Conservation (phyloP, 31 red algal genomes). For the Pterothamnion heteromorphum region DNA sequence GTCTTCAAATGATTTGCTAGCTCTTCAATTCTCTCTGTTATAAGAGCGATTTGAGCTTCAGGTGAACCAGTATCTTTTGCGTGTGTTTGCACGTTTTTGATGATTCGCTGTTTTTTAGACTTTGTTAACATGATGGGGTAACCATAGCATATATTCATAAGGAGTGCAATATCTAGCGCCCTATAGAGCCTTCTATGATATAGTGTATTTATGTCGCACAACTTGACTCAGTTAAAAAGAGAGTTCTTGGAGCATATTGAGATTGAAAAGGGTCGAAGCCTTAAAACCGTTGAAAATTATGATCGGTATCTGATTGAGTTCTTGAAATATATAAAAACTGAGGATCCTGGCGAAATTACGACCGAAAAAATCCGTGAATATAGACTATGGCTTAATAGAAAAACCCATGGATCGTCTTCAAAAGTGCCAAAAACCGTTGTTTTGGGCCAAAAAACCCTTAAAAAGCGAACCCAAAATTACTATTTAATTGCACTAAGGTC, state of each 20-base stretch:
- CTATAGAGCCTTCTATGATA: too few relatives aligned
- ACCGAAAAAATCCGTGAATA: background rate
- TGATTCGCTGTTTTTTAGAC: too few relatives aligned
- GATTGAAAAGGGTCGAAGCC: background rate
- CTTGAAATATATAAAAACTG: background rate
- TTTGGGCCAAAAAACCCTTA: background rate
- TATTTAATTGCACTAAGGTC: background rate
- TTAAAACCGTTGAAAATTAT: background rate
- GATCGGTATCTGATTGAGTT: background rate
- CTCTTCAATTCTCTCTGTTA: slow-evolving; percentile 75
- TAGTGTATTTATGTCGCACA: too few relatives aligned
- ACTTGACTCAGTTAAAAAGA: too few relatives aligned
- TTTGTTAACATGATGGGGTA: too few relatives aligned
- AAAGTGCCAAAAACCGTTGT: background rate
- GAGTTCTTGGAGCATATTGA: background rate
- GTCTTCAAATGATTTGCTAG: slow-evolving; percentile 80
- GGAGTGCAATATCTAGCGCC: too few relatives aligned
- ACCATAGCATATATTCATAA: too few relatives aligned
- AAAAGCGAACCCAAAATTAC: background rate
- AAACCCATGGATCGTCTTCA: background rate
- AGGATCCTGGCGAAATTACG: background rate
- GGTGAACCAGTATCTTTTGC: slow-evolving; percentile 94
- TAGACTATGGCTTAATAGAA: background rate
- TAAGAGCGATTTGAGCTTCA: slow-evolving; percentile 91
- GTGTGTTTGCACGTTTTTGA: slow-evolving; percentile 29